phyloP scores from a whole-genome alignment of 306 rosid genomes.

The Cicer arietinum region DNA sequence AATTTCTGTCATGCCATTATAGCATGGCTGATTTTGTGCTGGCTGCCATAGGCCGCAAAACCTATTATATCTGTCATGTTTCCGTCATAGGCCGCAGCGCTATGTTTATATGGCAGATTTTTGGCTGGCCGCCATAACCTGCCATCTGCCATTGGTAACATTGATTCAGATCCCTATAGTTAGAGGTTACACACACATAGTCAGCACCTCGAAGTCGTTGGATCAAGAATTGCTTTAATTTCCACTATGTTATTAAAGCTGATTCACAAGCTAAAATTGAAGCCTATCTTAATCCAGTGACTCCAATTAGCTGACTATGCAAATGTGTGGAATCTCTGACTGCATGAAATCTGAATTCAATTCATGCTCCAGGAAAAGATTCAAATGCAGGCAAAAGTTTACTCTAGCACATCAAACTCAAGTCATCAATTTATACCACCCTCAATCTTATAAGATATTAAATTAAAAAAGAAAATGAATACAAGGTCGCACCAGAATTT shows the following conservation, averaged over 20 bases:
- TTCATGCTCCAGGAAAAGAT: not conserved
- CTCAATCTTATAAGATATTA: not conserved
- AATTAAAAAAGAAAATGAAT: conserved; percentile 30
- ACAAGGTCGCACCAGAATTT: conserved; percentile 77
- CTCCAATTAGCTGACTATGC: not conserved
- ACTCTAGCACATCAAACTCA: conserved; percentile 27
- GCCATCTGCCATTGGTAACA: no score
- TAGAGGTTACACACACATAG: not conserved
- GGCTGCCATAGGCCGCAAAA: no score
- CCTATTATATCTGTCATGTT: no score
- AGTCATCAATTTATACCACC: conserved; percentile 12
- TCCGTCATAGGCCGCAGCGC: no score
- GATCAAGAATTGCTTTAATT: not conserved
- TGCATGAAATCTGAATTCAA: not conserved
- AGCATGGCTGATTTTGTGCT: no score
- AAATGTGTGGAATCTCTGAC: not conserved
- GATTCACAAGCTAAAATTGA: not conserved
- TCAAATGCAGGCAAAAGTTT: conserved; percentile 25
- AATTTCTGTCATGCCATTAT: no score
- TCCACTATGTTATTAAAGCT: not conserved
- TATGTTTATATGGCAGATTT: no score
- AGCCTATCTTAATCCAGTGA: not conserved
- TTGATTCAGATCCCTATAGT: not conserved
- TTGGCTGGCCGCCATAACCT: no score
- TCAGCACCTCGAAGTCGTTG: not conserved